Evolutionary conservation across 2,329 filamentous ascomycete species (phyloP).

Genomic region (Calonectria pseudoturangicola): DNA sequence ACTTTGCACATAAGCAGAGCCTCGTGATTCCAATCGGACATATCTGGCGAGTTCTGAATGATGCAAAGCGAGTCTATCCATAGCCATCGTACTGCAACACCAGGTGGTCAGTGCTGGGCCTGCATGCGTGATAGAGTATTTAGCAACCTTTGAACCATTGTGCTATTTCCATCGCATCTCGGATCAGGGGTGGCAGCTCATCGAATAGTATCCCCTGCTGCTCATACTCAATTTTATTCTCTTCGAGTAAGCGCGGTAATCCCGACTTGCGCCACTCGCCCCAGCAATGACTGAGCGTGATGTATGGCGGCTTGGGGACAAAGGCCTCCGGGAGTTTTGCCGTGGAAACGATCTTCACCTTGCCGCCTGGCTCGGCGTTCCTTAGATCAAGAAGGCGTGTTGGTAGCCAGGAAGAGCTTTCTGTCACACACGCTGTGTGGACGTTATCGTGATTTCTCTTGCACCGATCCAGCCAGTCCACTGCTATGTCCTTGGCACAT

Average conservation of each 20-base stretch:
- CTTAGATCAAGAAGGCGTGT: conserved; percentile 11
- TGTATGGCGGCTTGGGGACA: neutral
- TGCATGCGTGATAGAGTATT: neutral
- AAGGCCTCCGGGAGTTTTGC: neutral
- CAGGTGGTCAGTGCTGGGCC: neutral
- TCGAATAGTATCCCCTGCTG: neutral
- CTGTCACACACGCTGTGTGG: neutral
- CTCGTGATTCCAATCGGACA: conserved; percentile 21
- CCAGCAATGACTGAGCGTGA: conserved; percentile 25
- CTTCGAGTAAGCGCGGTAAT: neutral
- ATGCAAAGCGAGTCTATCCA: conserved; percentile 26
- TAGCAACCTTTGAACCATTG: conserved; percentile 8
- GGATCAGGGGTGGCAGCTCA: neutral
- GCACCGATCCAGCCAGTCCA: conserved; percentile 5
- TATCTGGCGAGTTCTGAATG: neutral
- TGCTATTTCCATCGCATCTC: conserved; percentile 16
- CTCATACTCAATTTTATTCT: neutral
- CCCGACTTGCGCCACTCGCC: neutral
- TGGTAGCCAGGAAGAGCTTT: neutral
- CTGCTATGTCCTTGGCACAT: neutral
- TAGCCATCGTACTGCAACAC: neutral
- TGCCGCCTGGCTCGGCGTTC: neutral
- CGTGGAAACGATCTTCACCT: neutral
- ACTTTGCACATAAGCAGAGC: conserved; percentile 18
- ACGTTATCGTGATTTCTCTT: neutral